Percentiles rank a stretch among this genome's conserved stretches.
phyloP scores from a whole-genome alignment of 306 rosid species.

The Vigna angularis region DNA sequence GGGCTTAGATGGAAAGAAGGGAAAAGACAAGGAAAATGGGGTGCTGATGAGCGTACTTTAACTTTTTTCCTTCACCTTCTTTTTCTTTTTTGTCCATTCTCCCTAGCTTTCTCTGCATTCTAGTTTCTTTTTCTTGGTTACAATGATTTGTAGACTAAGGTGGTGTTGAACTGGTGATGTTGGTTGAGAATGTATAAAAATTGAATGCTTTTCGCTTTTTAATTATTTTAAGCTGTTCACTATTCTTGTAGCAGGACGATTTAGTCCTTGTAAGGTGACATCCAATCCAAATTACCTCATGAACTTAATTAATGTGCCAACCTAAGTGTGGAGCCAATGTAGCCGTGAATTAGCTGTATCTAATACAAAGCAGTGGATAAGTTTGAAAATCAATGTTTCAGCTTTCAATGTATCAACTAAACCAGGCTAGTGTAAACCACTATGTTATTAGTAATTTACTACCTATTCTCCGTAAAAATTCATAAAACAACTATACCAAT shows the following conservation, averaged over 20 bases:
- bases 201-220: slow-evolving; percentile 51
- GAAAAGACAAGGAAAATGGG: slow-evolving; percentile 50
- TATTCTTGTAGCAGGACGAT: slow-evolving; percentile 39
- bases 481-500: neutral
- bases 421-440: slow-evolving; percentile 20
- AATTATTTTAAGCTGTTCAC: neutral
- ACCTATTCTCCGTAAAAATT: neutral
- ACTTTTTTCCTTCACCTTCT: slow-evolving; percentile 30
- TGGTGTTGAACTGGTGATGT: slow-evolving; percentile 46
- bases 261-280: slow-evolving; percentile 35
- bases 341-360: slow-evolving; percentile 39
- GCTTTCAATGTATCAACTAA: slow-evolving; percentile 35
- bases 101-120: slow-evolving; percentile 47
- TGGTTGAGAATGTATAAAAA: slow-evolving; percentile 71
- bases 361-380: slow-evolving; percentile 25
- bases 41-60: slow-evolving; percentile 49
- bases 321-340: slow-evolving; percentile 45
- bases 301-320: slow-evolving; percentile 34
- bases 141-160: slow-evolving; percentile 69
- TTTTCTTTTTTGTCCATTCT: slow-evolving; percentile 37
- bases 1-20: slow-evolving; percentile 54
- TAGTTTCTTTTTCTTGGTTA: slow-evolving; percentile 54
- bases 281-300: slow-evolving; percentile 37
- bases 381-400: slow-evolving; percentile 18
- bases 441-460: slow-evolving; percentile 26